A percentile compares a stretch with the other conserved stretches of the same genome.
These are phyloP conservation scores for Phoma herbarum DNA, from an alignment of 2,329 filamentous ascomycete genomes.

Conservation along the genomic window DNA sequence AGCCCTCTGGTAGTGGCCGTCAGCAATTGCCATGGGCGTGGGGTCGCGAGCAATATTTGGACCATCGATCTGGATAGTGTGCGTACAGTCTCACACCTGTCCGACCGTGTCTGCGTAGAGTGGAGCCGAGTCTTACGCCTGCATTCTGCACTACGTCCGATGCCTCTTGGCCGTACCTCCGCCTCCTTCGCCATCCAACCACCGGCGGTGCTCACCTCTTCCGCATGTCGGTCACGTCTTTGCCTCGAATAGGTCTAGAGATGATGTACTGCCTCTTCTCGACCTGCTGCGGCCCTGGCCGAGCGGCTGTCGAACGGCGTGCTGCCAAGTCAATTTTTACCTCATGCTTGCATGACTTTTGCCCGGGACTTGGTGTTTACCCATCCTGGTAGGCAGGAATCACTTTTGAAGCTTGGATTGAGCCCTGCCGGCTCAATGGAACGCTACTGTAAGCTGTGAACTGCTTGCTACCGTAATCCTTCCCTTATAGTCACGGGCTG, in stretches of 20 bases:
- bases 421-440: conserved; percentile 39
- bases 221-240: conserved; percentile 30
- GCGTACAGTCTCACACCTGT: conserved; percentile 24
- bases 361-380: conserved; percentile 34
- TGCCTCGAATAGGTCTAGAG: conserved; percentile 32
- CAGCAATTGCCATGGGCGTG: conserved; percentile 36
- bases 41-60: conserved; percentile 31
- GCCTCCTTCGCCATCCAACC: conserved; percentile 34
- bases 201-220: conserved; percentile 30
- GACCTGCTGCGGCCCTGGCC: conserved; percentile 26
- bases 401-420: conserved; percentile 35
- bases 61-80: conserved; percentile 28
- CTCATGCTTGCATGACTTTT: conserved; percentile 37
- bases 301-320: conserved; percentile 26
- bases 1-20: conserved; percentile 29
- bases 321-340: conserved; percentile 23
- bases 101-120: conserved; percentile 29
- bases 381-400: conserved; percentile 39
- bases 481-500: conserved; percentile 41
- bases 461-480: conserved; percentile 28
- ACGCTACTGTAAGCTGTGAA: conserved; percentile 35
- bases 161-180: conserved; percentile 26
- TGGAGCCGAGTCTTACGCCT: conserved; percentile 36
- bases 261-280: conserved; percentile 26
- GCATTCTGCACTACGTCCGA: conserved; percentile 31